Conservation (phyloP, 2,329 filamentous ascomycete species). For the Aspergillus sp. region DNA sequence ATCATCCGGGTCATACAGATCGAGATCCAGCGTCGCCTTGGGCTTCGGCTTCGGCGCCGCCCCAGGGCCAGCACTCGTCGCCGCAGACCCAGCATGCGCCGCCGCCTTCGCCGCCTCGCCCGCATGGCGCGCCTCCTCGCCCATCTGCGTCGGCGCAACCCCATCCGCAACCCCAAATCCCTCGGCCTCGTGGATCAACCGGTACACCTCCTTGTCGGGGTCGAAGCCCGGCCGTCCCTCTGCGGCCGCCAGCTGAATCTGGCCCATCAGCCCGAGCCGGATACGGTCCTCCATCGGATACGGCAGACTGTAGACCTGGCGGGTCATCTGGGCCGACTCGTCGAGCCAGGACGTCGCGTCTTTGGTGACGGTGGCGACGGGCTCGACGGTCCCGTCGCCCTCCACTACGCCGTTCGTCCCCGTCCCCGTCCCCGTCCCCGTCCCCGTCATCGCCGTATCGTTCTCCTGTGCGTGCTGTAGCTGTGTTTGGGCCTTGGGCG, state of each 20-base stretch:
- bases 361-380: conserved; percentile 39
- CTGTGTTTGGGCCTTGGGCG: conserved; percentile 18
- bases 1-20: conserved; percentile 46
- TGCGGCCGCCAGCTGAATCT: conserved; percentile 42
- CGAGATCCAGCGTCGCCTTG: conserved; percentile 43
- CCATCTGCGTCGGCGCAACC: conserved; percentile 35
- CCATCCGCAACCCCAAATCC: conserved; percentile 49
- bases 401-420: conserved; percentile 22
- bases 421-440: not conserved
- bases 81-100: conserved; percentile 28
- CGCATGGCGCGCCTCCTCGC: conserved; percentile 33
- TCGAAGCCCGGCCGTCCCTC: conserved; percentile 58
- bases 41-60: conserved; percentile 27
- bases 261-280: conserved; percentile 46
- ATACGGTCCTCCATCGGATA: conserved; percentile 47
- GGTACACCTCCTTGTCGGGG: conserved; percentile 49
- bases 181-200: conserved; percentile 54
- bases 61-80: conserved; percentile 12
- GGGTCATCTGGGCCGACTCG: conserved; percentile 39
- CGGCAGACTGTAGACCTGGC: conserved; percentile 42
- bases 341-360: conserved; percentile 42
- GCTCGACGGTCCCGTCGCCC: conserved; percentile 22
- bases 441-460: conserved; percentile 37
- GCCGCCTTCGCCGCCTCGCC: conserved; percentile 35
- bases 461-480: conserved; percentile 19